A percentile compares a stretch with the other conserved stretches of the same genome.
phyloP scores from a whole-genome alignment of 352 stramenopile genomes.

The Globisporangium radiosum region DNA sequence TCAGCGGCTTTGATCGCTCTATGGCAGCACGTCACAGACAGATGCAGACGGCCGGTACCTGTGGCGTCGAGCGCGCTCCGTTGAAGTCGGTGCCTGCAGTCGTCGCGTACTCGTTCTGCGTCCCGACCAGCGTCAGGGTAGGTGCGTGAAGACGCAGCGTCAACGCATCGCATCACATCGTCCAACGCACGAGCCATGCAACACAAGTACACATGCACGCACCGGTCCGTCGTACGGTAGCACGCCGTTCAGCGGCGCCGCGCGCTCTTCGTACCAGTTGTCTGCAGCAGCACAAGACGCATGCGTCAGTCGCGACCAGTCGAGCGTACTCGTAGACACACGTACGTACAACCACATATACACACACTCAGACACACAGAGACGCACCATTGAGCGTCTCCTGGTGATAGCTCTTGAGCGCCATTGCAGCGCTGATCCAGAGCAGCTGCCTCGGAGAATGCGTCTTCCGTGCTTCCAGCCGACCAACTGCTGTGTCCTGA shows the following conservation, averaged over 20 bases:
- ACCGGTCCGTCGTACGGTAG: constrained; percentile 58
- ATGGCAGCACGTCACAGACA: no score
- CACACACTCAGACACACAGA: not conserved
- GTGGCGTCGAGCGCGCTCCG: constrained; percentile 21
- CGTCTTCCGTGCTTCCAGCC: no score
- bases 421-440: constrained; percentile 23
- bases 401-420: constrained; percentile 74
- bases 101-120: constrained; percentile 61
- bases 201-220: constrained; percentile 1
- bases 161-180: no score
- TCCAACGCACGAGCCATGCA: no score
- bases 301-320: not conserved
- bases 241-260: constrained; percentile 50
- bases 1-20: no score
- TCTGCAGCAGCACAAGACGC: constrained; percentile 24
- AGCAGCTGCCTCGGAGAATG: no score
- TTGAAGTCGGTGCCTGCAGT: constrained; percentile 45
- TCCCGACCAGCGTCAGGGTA: no score
- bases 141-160: no score
- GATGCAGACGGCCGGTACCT: constrained; percentile 19
- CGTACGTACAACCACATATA: not conserved
- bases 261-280: constrained; percentile 82
- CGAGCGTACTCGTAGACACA: not conserved
- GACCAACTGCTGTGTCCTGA: no score
- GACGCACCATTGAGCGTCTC: constrained; percentile 63